Base-by-base conservation (phyloP, 2,329 filamentous ascomycete genomes). In the Epichloe glyceriae region DNA sequence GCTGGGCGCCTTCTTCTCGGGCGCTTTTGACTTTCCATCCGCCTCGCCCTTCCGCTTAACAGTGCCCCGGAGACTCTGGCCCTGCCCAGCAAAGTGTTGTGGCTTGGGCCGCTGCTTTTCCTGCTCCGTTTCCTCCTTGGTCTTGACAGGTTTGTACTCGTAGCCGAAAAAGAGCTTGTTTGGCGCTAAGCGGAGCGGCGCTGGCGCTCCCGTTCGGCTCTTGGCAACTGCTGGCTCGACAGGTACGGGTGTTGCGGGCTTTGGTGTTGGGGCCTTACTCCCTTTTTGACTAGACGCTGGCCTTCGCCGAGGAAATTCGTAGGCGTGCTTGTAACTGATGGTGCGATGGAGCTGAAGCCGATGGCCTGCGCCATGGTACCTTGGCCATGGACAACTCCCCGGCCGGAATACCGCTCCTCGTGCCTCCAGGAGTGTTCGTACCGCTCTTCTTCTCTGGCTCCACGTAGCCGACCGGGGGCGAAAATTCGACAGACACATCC, bases 111-210 rank as follows among this genome's bases (percentile, higher is more conserved):
- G 57, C 54, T 81, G 78, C 38, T 80, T 76, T 53, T 85, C 81
- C 53, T 82, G 75, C 48, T 81, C 79, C 63, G 81, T 82, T 52
- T 88, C 81, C 37, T 80, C 84, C 52, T 85, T 81, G 8, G 86
- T 87, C 72, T 88, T 90, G 41, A 94, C 75, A 0, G 91, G 91
- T 66, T 86, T 95, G 63, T 95, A 78, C 61, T 95, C 85, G 62
- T 97, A 98, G 3, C 93, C 93, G 56, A 98, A 95, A 73, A 98
- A 98, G 4, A 98, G 75, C 68, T 96, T 95, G 60, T 93, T 93
- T 0, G 86, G 85, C 0, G 88, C 79, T 48, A 98, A 67, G 30
- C 93, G 79, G 7, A 98, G 75, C 3, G 91, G 89, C 63, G 93
- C 86, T 0, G 91, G 89, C 0, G 89, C 90, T 56, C 91, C 89